Base-by-base conservation (phyloP, 2,329 filamentous ascomycete genomes). In the Claviceps humidiphila region DNA sequence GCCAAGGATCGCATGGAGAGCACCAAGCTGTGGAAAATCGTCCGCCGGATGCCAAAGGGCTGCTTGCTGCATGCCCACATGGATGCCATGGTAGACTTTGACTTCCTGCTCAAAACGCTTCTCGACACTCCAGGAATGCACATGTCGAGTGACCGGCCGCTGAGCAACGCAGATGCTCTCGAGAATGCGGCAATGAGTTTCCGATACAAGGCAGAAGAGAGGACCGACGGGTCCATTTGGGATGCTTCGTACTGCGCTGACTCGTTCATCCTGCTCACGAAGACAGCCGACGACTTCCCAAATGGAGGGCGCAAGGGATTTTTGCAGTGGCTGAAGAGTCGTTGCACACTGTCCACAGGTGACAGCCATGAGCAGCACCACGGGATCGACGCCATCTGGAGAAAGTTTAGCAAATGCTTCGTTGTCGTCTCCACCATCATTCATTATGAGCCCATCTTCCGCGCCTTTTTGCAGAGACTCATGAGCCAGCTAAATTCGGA, bases 381-480 rank as follows among this genome's bases (percentile, higher is more conserved):
- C 60, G 89, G 90, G 2, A 76, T 89, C 16, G 84, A 93, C 64
- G 84, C 84, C 50, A 84, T 95, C 51, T 96, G 90, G 89, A 71
- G 74, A 24, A 90, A 93, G 63, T 95, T 96, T 68, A 72, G 70
- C 49, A 80, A 77, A 45, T 85, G 84, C 55, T 95, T 96, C 67
- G 69, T 76, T 2, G 78, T 91, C 4, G 75, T 91, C 45, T 79
- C 80, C 42, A 84, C 81, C 16, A 78, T 95, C 50, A 75, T 95
- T 48, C 87, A 85, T 68, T 95, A 96, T 68, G 91, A 96, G 68
- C 90, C 90, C 14, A 87, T 97, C 56, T 91, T 87, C 69, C 81
- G 89, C 24, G 73, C 74, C 17, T 94, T 89, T 61, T 70, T 96
- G 55, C 80, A 77, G 30, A 77, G 80, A 22, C 74, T 96, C 59